Evolutionary conservation across 768 basidiomycete genomes (phyloP).

Genomic region (Hericium rajendrae): DNA sequence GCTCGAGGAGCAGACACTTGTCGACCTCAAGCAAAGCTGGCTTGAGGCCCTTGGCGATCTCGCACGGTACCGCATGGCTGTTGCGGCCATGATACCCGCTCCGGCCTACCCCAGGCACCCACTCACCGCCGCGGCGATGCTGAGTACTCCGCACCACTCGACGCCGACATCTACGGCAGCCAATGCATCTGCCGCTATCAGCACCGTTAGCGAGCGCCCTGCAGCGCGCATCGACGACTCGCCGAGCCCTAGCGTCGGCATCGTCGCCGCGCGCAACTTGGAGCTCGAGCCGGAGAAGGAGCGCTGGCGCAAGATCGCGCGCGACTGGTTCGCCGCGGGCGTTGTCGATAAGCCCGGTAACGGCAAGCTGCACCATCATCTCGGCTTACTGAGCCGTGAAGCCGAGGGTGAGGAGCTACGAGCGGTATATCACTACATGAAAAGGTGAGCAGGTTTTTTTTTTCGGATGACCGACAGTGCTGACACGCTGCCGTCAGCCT

Average conservation of each 20-base stretch:
- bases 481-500: constrained; percentile 41
- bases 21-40: constrained; percentile 73
- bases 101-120: constrained; percentile 26
- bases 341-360: constrained; percentile 86
- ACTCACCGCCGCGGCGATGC: constrained; percentile 50
- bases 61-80: constrained; percentile 89
- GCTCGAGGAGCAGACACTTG: constrained; percentile 69
- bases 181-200: constrained; percentile 8
- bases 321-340: constrained; percentile 89
- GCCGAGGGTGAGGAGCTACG: constrained; percentile 73
- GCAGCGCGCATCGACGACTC: constrained; percentile 22
- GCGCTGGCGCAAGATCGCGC: constrained; percentile 79
- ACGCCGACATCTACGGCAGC: constrained; percentile 5
- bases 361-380: constrained; percentile 89
- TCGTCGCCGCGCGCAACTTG: constrained; percentile 70
- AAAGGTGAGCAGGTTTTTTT: constrained; percentile 53
- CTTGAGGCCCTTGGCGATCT: constrained; percentile 95
- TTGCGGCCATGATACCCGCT: constrained; percentile 74
- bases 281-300: constrained; percentile 90
- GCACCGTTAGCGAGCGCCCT: constrained; percentile 8
- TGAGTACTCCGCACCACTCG: constrained; percentile 24
- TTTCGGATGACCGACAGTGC: neutral
- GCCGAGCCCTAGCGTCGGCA: constrained; percentile 64
- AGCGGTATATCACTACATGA: constrained; percentile 87
- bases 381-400: constrained; percentile 82